Evolutionary conservation across 108 stramenopile genomes (phyloP).

Genomic region (Mayamaea pseudoterrestris): DNA sequence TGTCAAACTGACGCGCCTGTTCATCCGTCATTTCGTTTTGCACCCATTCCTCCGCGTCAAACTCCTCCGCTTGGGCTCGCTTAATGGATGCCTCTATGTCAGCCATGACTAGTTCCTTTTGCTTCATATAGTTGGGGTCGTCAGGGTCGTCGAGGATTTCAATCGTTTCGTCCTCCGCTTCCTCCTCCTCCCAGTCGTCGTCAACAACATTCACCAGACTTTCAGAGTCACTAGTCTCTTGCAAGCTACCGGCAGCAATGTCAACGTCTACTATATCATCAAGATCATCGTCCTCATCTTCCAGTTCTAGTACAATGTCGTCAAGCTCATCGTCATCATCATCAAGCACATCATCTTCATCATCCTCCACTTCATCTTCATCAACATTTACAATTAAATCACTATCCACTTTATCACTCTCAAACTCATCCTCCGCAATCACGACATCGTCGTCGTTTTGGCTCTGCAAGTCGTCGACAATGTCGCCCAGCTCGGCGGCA

Average conservation of each 20-base stretch:
- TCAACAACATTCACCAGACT: too few species aligned
- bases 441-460: conserved; percentile 42
- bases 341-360: neutral
- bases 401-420: conserved; percentile 61
- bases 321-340: conserved; percentile 55
- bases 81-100: conserved; percentile 17
- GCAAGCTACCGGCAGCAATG: neutral
- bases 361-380: conserved; percentile 25
- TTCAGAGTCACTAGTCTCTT: too few species aligned
- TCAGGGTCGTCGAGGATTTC: conserved; percentile 26
- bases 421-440: conserved; percentile 76
- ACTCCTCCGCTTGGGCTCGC: conserved; percentile 9
- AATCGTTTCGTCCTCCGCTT: conserved; percentile 10
- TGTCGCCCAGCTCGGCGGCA: conserved; percentile 30
- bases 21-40: conserved; percentile 15
- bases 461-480: conserved; percentile 54
- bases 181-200: conserved; percentile 13
- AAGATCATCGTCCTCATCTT: conserved; percentile 94
- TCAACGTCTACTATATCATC: conserved; percentile 23
- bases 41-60: conserved; percentile 17
- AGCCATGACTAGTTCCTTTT: conserved; percentile 21
- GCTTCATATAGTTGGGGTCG: conserved; percentile 25
- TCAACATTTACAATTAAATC: conserved; percentile 71
- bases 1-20: conserved; percentile 15
- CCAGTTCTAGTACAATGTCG: conserved; percentile 74